phyloP scores from a whole-genome alignment of 495 filamentous ascomycete species.

The Talaromyces adpressus region DNA sequence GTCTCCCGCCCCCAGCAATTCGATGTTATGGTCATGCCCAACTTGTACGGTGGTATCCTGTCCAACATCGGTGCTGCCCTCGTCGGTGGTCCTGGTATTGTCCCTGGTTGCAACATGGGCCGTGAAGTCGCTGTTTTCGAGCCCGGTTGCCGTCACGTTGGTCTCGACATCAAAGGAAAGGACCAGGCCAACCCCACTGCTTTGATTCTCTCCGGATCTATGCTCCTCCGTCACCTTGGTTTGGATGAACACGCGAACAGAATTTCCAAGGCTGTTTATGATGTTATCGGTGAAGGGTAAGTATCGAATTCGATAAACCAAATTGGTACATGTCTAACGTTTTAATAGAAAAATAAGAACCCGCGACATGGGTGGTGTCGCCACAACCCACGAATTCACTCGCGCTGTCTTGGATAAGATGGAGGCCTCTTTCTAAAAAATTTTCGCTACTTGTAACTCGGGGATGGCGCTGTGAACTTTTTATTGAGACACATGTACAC shows the following conservation, averaged over 20 bases:
- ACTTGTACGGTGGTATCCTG: constrained; percentile 96
- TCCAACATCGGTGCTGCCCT: constrained; percentile 98
- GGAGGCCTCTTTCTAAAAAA: constrained; percentile 55
- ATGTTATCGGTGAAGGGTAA: constrained; percentile 90
- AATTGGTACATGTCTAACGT: not conserved
- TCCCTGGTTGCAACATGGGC: constrained; percentile 99
- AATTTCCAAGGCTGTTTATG: constrained; percentile 95
- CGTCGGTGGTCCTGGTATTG: constrained; percentile 95
- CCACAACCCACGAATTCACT: constrained; percentile 91
- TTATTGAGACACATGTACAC: constrained; percentile 4
- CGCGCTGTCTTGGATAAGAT: constrained; percentile 87
- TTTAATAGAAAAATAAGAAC: constrained; percentile 66
- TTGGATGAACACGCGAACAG: constrained; percentile 96
- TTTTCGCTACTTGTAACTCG: not conserved
- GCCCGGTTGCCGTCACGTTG: constrained; percentile 96
- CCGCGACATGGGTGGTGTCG: constrained; percentile 87
- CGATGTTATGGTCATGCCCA: constrained; percentile 99
- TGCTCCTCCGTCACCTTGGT: constrained; percentile 93
- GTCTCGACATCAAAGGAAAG: constrained; percentile 98
- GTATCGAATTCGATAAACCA: constrained; percentile 19
- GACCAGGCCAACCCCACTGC: constrained; percentile 98
- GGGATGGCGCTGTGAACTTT: not conserved
- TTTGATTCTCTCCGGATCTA: constrained; percentile 86
- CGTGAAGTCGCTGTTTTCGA: constrained; percentile 97
- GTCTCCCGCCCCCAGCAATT: constrained; percentile 95